Conservation (phyloP, 1,284 basidiomycete genomes). For the Rhodotorula sp. region DNA sequence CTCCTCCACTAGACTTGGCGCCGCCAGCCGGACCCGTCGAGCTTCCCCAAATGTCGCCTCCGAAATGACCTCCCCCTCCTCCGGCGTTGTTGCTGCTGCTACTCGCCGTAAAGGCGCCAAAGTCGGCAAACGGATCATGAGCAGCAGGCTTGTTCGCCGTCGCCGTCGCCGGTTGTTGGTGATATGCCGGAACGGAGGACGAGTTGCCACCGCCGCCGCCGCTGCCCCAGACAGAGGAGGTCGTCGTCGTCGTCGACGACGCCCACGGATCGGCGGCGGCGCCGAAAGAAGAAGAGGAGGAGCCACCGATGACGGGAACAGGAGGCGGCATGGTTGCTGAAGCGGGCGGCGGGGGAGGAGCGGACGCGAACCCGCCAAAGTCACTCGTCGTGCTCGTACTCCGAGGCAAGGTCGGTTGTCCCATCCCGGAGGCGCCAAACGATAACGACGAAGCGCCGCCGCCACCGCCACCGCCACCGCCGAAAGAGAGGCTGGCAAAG, state of each 20-base stretch:
- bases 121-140: slow-evolving; percentile 29
- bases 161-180: no score
- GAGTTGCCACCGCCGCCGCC: not conserved
- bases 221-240: not conserved
- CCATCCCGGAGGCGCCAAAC: not conserved
- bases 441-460: not conserved
- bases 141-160: not conserved
- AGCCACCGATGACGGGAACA: not conserved
- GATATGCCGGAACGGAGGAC: no score
- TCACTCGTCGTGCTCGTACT: slow-evolving; percentile 1
- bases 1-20: slow-evolving; percentile 5
- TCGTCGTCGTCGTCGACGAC: no score
- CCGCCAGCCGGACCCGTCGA: not conserved
- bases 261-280: not conserved
- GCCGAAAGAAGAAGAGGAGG: slow-evolving; percentile 4
- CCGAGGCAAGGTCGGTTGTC: slow-evolving; percentile 8
- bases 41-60: slow-evolving; percentile 26
- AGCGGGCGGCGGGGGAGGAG: not conserved
- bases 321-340: not conserved
- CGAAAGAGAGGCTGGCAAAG: not conserved
- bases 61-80: not conserved
- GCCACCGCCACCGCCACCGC: not conserved
- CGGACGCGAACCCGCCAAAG: not conserved
- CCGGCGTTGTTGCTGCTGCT: not conserved
- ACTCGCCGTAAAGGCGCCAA: slow-evolving; percentile 13